Percentiles rank a stretch among this genome's conserved stretches.
Evolutionary conservation across 768 basidiomycete species (phyloP).

Genomic region (Leccinellum luteum): DNA sequence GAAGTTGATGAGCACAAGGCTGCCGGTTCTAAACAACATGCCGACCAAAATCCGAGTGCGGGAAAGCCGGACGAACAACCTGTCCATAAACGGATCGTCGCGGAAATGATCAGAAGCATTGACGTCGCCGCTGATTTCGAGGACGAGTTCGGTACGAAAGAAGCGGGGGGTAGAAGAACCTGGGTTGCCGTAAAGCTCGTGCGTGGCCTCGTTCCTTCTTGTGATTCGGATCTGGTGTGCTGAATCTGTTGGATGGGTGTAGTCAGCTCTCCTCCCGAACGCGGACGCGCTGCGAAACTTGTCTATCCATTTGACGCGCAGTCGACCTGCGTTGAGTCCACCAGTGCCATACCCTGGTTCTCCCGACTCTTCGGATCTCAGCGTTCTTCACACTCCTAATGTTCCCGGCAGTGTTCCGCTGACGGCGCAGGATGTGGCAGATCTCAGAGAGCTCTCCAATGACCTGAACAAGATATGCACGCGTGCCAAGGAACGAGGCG

Average conservation of each 20-base stretch:
- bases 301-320: constrained; percentile 54
- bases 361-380: constrained; percentile 57
- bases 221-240: background rate
- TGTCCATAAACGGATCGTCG: constrained; percentile 60
- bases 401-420: constrained; percentile 33
- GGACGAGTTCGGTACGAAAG: constrained; percentile 35
- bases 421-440: constrained; percentile 52
- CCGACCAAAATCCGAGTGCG: constrained; percentile 1
- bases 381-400: constrained; percentile 39
- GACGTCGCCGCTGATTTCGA: constrained; percentile 84
- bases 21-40: constrained; percentile 22
- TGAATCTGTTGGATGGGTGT: background rate
- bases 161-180: constrained; percentile 48
- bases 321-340: constrained; percentile 33
- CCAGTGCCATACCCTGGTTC: constrained; percentile 67
- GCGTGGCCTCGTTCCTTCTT: constrained; percentile 21
- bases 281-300: constrained; percentile 58
- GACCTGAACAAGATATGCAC: constrained; percentile 65
- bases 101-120: constrained; percentile 75
- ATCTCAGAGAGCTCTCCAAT: constrained; percentile 57
- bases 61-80: constrained; percentile 21
- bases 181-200: constrained; percentile 89
- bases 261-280: constrained; percentile 72
- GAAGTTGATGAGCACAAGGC: constrained; percentile 71
- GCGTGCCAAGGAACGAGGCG: constrained; percentile 56